phyloP scores from a whole-genome alignment of 208 protist species.

The Leishmania lainsoni region DNA sequence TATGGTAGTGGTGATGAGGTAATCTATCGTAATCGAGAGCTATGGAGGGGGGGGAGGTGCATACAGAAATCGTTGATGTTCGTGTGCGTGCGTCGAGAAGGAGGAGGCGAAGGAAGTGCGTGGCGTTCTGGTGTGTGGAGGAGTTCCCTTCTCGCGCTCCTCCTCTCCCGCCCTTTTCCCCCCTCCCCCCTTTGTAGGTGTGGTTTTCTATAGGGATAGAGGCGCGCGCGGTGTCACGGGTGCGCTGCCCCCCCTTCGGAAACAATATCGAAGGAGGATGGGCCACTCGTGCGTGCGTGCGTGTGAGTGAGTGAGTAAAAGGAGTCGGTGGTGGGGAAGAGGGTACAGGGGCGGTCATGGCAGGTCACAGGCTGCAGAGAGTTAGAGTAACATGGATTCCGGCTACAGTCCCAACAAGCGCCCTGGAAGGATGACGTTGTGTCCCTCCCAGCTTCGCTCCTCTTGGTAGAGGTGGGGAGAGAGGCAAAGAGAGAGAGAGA shows the following conservation, averaged over 20 bases:
- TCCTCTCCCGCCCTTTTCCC: not conserved
- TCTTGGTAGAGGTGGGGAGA: not conserved
- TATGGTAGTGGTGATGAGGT: not conserved
- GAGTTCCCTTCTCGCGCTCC: too few species aligned
- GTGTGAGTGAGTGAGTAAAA: conserved; percentile 9
- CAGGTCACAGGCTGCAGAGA: not conserved
- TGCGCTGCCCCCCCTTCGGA: not conserved
- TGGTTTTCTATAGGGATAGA: not conserved
- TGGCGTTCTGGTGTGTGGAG: not conserved
- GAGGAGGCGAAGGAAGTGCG: not conserved
- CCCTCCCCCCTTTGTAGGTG: not conserved
- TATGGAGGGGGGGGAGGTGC: not conserved
- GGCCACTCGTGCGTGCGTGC: not conserved
- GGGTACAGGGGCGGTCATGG: not conserved
- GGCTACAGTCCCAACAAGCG: not conserved
- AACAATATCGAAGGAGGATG: not conserved
- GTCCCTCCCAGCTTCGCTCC: not conserved
- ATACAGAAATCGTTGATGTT: not conserved
- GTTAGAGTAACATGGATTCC: not conserved
- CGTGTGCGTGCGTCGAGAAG: not conserved
- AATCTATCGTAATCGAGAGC: not conserved
- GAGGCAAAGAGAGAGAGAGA: not conserved
- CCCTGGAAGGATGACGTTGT: not conserved
- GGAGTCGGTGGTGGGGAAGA: not conserved
- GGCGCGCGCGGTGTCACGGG: not conserved